Conservation (phyloP, 768 basidiomycete species). For the Suillus spraguei region DNA sequence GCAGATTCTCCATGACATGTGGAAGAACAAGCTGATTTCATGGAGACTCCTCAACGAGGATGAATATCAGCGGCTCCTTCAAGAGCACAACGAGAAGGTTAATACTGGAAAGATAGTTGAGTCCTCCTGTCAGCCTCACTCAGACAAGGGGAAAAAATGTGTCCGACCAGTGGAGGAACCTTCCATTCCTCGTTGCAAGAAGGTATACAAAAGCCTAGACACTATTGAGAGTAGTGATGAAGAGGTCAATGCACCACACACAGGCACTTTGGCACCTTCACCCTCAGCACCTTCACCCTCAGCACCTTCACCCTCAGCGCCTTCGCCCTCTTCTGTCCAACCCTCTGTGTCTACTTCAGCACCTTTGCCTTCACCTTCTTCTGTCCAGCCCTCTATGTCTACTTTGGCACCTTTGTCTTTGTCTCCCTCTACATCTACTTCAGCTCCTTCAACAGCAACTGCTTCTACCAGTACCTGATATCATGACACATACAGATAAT, state of each 20-base stretch:
- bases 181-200: background rate
- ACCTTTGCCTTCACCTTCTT: background rate
- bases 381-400: background rate
- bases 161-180: background rate
- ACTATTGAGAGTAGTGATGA: too few relatives aligned
- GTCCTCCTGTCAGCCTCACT: background rate
- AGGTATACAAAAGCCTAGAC: too few relatives aligned
- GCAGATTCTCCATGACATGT: slow-evolving; percentile 4
- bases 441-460: background rate
- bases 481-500: background rate
- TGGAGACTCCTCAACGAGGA: slow-evolving; percentile 1
- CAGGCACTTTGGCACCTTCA: too few relatives aligned
- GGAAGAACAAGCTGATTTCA: too few relatives aligned
- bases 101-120: slow-evolving; percentile 4
- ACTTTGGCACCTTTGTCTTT: background rate
- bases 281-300: too few relatives aligned
- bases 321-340: background rate
- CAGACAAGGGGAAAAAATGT: slow-evolving; percentile 7
- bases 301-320: background rate
- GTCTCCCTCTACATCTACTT: background rate
- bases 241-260: too few relatives aligned
- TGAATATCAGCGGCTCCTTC: background rate
- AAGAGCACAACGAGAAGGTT: background rate
- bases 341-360: too few relatives aligned
- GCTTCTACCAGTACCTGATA: background rate